A percentile compares a stretch with the other conserved stretches of the same genome.
These are phyloP conservation scores for Chloris gayana DNA, from an alignment of 176 grass and related monocot genomes.

Conservation along the genomic window DNA sequence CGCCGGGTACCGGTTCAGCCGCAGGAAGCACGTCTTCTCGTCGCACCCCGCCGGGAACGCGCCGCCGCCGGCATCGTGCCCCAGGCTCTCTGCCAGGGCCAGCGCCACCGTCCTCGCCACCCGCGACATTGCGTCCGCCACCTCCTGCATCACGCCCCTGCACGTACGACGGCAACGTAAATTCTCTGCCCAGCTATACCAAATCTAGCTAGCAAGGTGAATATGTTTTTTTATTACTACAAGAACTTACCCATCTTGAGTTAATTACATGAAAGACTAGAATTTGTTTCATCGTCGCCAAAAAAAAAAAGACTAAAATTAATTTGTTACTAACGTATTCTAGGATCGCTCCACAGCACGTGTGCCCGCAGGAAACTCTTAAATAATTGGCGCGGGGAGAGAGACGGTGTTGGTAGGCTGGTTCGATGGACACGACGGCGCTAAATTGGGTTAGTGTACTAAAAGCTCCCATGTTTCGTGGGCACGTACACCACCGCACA, in stretches of 20 bases:
- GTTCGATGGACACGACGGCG: conserved; percentile 47
- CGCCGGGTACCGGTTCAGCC: conserved; percentile 82
- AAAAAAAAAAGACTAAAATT: no score
- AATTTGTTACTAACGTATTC: no score
- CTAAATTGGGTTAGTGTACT: conserved; percentile 33
- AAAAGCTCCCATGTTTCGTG: conserved; percentile 34
- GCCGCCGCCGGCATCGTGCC: neutral
- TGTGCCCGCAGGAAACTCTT: neutral
- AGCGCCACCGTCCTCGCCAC: conserved; percentile 59
- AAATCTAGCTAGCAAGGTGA: no score
- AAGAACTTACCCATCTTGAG: no score
- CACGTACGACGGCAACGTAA: neutral
- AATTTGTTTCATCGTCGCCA: no score
- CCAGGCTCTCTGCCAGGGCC: conserved; percentile 62
- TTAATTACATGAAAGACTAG: no score
- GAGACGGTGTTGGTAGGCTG: conserved; percentile 28
- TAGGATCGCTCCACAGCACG: no score
- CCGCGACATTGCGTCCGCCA: conserved; percentile 61
- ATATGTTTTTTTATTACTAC: no score
- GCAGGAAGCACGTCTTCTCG: conserved; percentile 77
- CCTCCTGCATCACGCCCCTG: conserved; percentile 69
- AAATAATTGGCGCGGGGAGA: neutral
- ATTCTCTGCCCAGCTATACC: neutral
- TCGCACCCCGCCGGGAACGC: conserved; percentile 67
- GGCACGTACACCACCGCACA: conserved; percentile 47